These are phyloP conservation scores for Cryptococcus sp. DNA, from an alignment of 1,284 basidiomycete species.

Conservation along the genomic window DNA sequence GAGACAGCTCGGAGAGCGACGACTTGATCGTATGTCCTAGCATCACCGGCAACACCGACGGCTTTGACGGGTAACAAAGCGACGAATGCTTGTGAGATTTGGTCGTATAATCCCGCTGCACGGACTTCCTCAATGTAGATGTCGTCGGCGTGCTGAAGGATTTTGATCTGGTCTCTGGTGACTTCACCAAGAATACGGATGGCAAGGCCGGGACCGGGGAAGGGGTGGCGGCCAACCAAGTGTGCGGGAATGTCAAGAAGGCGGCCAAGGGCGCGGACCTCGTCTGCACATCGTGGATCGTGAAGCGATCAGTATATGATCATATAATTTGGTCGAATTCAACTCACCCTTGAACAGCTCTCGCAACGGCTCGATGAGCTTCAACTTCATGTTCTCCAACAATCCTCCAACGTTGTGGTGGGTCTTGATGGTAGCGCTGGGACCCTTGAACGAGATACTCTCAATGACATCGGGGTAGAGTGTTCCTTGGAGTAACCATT, in stretches of 20 bases:
- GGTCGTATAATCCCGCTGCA: constrained; percentile 85
- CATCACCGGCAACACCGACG: constrained; percentile 97
- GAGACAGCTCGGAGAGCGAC: constrained; percentile 88
- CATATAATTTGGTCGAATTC: not conserved
- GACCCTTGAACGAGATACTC: constrained; percentile 99
- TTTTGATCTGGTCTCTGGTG: constrained; percentile 86
- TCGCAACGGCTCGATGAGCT: constrained; percentile 95
- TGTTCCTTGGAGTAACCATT: constrained; percentile 98
- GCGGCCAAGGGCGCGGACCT: constrained; percentile 90
- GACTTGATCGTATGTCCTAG: constrained; percentile 95
- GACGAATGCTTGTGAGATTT: constrained; percentile 96
- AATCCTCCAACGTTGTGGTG: constrained; percentile 99
- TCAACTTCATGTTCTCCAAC: constrained; percentile 97
- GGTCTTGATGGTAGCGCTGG: constrained; percentile 98
- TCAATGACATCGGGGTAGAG: constrained; percentile 99
- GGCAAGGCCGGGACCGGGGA: constrained; percentile 98
- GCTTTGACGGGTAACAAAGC: constrained; percentile 95
- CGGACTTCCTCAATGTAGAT: constrained; percentile 99
- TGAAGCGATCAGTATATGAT: no score
- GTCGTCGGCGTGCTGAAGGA: constrained; percentile 90
- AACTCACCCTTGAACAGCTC: constrained; percentile 93
- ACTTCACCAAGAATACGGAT: constrained; percentile 97
- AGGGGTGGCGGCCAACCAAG: constrained; percentile 96
- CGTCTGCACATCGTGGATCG: constrained; percentile 64
- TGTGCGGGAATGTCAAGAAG: constrained; percentile 89